These are phyloP conservation scores for Omphalotus olearius DNA, from an alignment of 1,284 basidiomycete genomes.

Conservation along the genomic window DNA sequence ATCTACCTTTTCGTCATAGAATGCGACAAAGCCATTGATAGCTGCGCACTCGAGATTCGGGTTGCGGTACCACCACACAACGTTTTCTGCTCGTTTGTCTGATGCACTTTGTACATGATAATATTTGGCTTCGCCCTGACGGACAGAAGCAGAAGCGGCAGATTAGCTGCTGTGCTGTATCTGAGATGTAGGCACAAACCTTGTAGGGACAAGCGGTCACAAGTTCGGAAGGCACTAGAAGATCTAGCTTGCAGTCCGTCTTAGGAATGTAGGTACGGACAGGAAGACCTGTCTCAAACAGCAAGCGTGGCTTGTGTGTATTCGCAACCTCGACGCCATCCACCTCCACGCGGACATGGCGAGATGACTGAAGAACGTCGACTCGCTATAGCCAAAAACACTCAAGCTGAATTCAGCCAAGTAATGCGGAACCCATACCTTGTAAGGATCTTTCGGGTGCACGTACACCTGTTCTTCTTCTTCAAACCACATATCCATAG, in stretches of 20 bases:
- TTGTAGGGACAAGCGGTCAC: conserved; percentile 61
- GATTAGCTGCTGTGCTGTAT: not conserved
- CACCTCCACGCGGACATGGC: conserved; percentile 56
- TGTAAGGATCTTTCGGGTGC: conserved; percentile 67
- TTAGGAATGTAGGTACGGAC: conserved; percentile 60
- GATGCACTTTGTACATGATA: conserved; percentile 45
- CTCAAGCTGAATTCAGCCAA: not conserved
- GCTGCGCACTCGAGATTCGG: conserved; percentile 46
- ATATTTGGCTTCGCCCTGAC: conserved; percentile 57
- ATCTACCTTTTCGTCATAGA: conserved; percentile 65
- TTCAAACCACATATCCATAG: conserved; percentile 63
- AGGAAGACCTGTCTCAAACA: conserved; percentile 56
- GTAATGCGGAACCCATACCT: conserved; percentile 33
- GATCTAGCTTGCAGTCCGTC: conserved; percentile 47
- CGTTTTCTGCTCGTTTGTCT: conserved; percentile 39
- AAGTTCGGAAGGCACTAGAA: conserved; percentile 43
- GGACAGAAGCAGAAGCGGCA: not conserved
- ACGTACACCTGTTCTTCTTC: conserved; percentile 59
- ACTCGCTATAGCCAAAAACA: conserved; percentile 38
- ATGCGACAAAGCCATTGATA: conserved; percentile 52
- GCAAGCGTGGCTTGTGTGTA: conserved; percentile 45
- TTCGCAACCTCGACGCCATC: conserved; percentile 61
- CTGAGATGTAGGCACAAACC: conserved; percentile 30
- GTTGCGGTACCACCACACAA: conserved; percentile 62
- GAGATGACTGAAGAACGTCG: conserved; percentile 56